Evolutionary conservation across 1,284 basidiomycete species (phyloP).

Genomic region (Ceratobasidium sp.): DNA sequence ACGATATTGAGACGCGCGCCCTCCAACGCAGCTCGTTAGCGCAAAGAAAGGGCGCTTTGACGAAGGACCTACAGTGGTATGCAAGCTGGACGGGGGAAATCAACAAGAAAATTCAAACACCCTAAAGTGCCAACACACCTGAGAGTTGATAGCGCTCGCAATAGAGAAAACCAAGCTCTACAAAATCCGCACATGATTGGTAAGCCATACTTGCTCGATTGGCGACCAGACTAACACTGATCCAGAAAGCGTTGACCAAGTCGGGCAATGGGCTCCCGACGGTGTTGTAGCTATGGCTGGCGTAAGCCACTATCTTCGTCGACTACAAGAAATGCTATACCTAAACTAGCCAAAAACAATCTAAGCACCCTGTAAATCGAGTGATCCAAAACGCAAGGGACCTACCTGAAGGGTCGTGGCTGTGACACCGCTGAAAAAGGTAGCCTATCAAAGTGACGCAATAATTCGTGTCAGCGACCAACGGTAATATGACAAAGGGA

Average conservation of each 20-base stretch:
- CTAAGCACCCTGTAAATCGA: not conserved
- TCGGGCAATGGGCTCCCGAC: not conserved
- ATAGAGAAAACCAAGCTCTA: slow-evolving; percentile 74
- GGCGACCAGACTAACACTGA: slow-evolving; percentile 56
- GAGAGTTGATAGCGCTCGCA: slow-evolving; percentile 77
- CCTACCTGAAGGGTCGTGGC: slow-evolving; percentile 54
- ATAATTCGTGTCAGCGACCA: not conserved
- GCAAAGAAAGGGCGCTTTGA: not conserved
- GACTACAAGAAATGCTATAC: not conserved
- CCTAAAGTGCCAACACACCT: slow-evolving; percentile 57
- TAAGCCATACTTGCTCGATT: not conserved
- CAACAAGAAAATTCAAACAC: not conserved
- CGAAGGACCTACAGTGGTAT: slow-evolving; percentile 46
- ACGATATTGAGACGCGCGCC: slow-evolving; percentile 70
- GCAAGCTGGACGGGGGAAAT: slow-evolving; percentile 43
- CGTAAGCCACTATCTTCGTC: not conserved
- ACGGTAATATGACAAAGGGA: not conserved
- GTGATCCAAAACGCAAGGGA: not conserved
- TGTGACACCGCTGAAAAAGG: slow-evolving; percentile 81
- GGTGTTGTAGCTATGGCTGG: slow-evolving; percentile 2
- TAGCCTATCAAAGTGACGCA: slow-evolving; percentile 59
- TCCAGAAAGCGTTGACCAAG: slow-evolving; percentile 79
- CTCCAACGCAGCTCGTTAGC: slow-evolving; percentile 11
- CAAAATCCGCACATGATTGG: not conserved
- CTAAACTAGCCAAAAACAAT: not conserved